Conservation (phyloP, 371 early-diverging fungal genomes). For the Apophysomyces sp. region DNA sequence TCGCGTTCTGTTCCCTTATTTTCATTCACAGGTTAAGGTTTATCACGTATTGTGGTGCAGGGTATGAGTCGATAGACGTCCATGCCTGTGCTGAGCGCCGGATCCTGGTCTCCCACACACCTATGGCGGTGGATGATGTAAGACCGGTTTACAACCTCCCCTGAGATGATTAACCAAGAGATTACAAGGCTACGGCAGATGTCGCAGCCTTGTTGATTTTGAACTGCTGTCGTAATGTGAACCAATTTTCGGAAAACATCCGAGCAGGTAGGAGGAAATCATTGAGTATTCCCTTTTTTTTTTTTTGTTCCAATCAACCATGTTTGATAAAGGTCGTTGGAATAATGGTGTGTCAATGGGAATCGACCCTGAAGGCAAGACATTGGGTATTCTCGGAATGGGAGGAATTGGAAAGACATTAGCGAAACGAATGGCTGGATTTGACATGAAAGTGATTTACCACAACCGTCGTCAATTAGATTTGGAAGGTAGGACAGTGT, state of each 20-base stretch:
- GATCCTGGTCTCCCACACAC: conserved; percentile 44
- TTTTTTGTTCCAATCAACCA: not conserved
- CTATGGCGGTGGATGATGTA: conserved; percentile 40
- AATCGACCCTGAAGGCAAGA: conserved; percentile 47
- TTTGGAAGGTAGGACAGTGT: conserved; percentile 20
- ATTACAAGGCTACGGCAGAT: conserved; percentile 51
- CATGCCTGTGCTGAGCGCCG: conserved; percentile 31
- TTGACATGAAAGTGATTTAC: conserved; percentile 57
- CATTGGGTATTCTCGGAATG: conserved; percentile 58
- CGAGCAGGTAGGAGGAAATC: conserved; percentile 32
- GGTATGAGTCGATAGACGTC: conserved; percentile 43
- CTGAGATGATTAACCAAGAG: not conserved
- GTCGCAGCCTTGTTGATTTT: conserved; percentile 52
- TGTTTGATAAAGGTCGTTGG: conserved; percentile 54
- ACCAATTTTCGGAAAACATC: conserved; percentile 42
- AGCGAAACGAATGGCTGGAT: conserved; percentile 54
- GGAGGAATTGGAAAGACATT: conserved; percentile 63
- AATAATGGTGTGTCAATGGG: conserved; percentile 47
- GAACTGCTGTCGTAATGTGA: conserved; percentile 44
- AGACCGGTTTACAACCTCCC: not conserved
- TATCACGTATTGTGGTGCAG: conserved; percentile 35
- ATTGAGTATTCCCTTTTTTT: not conserved
- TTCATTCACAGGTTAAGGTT: conserved; percentile 23
- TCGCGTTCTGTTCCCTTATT: not conserved
- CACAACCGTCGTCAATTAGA: conserved; percentile 49